Evolutionary conservation across 768 basidiomycete genomes (phyloP).

Genomic region (Boletus subparvulus): DNA sequence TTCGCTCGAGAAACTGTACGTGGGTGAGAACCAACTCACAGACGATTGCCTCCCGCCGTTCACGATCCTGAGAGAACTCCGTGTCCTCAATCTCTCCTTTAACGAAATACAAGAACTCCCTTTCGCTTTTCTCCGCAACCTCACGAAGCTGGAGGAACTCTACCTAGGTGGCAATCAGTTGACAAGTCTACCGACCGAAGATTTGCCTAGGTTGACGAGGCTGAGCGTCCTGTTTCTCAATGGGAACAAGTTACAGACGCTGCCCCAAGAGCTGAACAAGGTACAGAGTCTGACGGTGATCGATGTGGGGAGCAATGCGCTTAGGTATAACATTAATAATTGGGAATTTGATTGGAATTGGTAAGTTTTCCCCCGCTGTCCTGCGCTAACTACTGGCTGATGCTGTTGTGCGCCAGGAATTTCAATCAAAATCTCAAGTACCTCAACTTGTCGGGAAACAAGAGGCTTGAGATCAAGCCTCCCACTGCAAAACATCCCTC

Average conservation of each 20-base stretch:
- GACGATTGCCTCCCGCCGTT: slow-evolving; percentile 78
- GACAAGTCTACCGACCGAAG: slow-evolving; percentile 85
- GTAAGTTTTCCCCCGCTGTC: slow-evolving; percentile 41
- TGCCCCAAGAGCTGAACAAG: slow-evolving; percentile 88
- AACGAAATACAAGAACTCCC: slow-evolving; percentile 93
- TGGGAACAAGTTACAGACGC: slow-evolving; percentile 88
- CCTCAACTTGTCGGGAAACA: slow-evolving; percentile 97
- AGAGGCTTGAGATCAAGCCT: slow-evolving; percentile 91
- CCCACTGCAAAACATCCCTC: slow-evolving; percentile 30
- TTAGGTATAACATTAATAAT: slow-evolving; percentile 98
- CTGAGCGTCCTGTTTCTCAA: slow-evolving; percentile 84
- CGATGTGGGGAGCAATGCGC: slow-evolving; percentile 89
- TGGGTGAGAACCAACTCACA: slow-evolving; percentile 86
- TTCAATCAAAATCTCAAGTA: slow-evolving; percentile 92
- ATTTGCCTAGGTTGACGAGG: slow-evolving; percentile 67
- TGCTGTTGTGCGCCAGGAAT: slow-evolving; percentile 59
- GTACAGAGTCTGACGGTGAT: slow-evolving; percentile 74
- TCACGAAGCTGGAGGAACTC: slow-evolving; percentile 74
- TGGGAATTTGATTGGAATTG: slow-evolving; percentile 99
- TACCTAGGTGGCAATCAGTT: slow-evolving; percentile 96
- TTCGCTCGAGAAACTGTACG: slow-evolving; percentile 74
- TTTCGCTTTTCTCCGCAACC: slow-evolving; percentile 66
- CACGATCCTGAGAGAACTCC: slow-evolving; percentile 72
- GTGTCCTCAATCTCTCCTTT: slow-evolving; percentile 88
- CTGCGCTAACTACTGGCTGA: neutral